Evolutionary conservation across 2,329 filamentous ascomycete genomes (phyloP), one percentile per base, ranked within the genome.

Genomic region (Neofusicoccum parvum): DNA sequence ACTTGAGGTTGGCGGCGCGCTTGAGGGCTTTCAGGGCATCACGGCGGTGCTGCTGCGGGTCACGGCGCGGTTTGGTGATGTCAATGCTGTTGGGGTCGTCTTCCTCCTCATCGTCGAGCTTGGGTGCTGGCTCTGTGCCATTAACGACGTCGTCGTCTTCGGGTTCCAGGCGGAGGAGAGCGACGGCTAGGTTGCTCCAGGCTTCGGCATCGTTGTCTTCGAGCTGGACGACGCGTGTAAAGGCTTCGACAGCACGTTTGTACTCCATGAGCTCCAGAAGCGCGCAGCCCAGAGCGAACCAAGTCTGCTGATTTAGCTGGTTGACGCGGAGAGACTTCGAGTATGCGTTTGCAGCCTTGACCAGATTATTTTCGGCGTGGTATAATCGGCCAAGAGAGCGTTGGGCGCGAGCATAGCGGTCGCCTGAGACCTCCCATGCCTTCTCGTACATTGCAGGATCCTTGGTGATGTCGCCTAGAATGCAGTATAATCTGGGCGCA

Each of bases 141-240:
- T 70, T 65, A 14, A 14, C 50, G 41, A 14, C 34, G 34, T 64
- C 62, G 34, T 41, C 60, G n/a, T 43, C 56, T 20, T 87, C 85
- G 49, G 80, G 83, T 77, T 86, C 93, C 68, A 90, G 81, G 66
- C 88, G 90, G 69, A 92, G 86, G 1, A 98, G 84, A 0, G 94
- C 90, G 1, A 91, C 93, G 0, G 94, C 95, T 23, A 99, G 85
- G 74, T 99, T 99, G 72, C 91, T 96, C 92, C 95, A 99, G 0
- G 92, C 92, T 73, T 96, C 88, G 0, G 94, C 94, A 73, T 97
- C 94, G 62, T 90, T 89, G 32, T 96, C 94, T 54, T 97, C 95
- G 11, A 92, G 85, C 70, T 91, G 88, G 11, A 99, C 94, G 9
- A 90, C 90, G 23, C 93, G 86, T 9, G 89, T 88, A 76, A 96